Percentiles rank a stretch among this genome's conserved stretches.
Conservation (phyloP, 257 asterid genomes). For the Solanum virginianum region DNA sequence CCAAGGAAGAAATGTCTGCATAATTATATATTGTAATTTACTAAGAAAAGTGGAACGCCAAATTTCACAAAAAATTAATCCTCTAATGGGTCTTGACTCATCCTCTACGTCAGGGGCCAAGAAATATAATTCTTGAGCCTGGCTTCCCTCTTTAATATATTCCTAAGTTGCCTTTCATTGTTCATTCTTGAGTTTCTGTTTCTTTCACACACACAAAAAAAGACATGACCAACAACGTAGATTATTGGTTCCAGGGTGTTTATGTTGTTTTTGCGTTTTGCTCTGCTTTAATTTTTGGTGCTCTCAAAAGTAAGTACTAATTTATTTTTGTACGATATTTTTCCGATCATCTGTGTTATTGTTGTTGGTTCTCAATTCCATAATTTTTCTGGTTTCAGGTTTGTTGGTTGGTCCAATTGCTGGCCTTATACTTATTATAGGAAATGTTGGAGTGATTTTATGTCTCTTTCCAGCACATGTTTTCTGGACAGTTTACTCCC, state of each 20-base stretch:
- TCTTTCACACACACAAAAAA: neutral
- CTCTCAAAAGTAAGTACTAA: conserved; percentile 51
- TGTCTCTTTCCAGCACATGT: conserved; percentile 89
- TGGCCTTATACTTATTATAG: conserved; percentile 45
- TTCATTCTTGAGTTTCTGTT: neutral
- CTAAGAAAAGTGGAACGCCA: neutral
- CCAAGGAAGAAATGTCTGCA: neutral
- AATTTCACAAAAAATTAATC: neutral
- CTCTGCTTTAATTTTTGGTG: conserved; percentile 60
- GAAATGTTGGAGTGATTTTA: conserved; percentile 73
- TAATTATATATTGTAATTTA: neutral
- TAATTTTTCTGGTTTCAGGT: conserved; percentile 34
- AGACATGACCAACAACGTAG: conserved; percentile 33
- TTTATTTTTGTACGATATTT: neutral
- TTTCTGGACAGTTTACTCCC: conserved; percentile 72
- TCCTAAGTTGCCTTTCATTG: neutral
- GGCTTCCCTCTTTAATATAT: neutral
- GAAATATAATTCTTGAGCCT: neutral
- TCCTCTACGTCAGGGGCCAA: neutral
- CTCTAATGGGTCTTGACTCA: neutral
- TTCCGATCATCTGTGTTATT: neutral
- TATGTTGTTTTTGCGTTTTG: conserved; percentile 62
- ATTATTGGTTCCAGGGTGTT: conserved; percentile 32
- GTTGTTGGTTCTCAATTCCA: neutral
- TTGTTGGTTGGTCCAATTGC: conserved; percentile 78